A percentile compares a stretch with the other conserved stretches of the same genome.
These are phyloP conservation scores for Rhipidocladum racemiflorum DNA, from an alignment of 176 grass and related monocot genomes.

Conservation along the genomic window DNA sequence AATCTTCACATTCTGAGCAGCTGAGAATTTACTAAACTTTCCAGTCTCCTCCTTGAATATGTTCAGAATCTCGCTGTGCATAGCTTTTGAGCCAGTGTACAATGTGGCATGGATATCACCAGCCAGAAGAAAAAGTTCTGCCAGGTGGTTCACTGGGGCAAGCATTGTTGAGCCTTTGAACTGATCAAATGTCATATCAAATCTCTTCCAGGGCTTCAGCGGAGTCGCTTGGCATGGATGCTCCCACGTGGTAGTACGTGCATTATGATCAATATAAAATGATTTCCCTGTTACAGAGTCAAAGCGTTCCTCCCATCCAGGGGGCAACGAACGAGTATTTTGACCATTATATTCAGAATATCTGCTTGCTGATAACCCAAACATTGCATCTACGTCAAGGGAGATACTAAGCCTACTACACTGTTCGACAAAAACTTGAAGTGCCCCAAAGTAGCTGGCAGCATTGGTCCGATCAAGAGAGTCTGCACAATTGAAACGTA, in stretches of 20 bases:
- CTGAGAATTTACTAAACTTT: slow-evolving; percentile 85
- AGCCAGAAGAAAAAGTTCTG: slow-evolving; percentile 91
- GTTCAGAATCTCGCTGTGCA: slow-evolving; percentile 98
- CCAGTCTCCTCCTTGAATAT: slow-evolving; percentile 96
- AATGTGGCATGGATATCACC: slow-evolving; percentile 99
- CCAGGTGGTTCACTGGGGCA: slow-evolving; percentile 79
- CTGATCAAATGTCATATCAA: slow-evolving; percentile 90
- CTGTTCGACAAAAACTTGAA: slow-evolving; percentile 99
- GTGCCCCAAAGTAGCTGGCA: slow-evolving; percentile 94
- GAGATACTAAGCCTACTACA: slow-evolving; percentile 73
- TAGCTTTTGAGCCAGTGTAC: slow-evolving; percentile 99
- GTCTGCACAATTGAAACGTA: slow-evolving; percentile 99
- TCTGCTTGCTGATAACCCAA: slow-evolving; percentile 52
- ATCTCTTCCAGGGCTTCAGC: slow-evolving; percentile 90
- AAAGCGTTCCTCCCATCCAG: slow-evolving; percentile 93
- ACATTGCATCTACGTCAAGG: slow-evolving; percentile 72
- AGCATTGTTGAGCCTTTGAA: slow-evolving; percentile 93
- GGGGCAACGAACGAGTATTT: slow-evolving; percentile 55
- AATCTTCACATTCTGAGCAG: slow-evolving; percentile 97
- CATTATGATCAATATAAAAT: slow-evolving; percentile 96
- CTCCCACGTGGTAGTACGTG: slow-evolving; percentile 82
- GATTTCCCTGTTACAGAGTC: slow-evolving; percentile 88
- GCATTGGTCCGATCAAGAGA: slow-evolving; percentile 98
- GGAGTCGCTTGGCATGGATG: slow-evolving; percentile 76
- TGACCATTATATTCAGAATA: slow-evolving; percentile 56